These are phyloP conservation scores for Eimeria necatrix DNA, from an alignment of 169 alveolate species.

Conservation along the genomic window DNA sequence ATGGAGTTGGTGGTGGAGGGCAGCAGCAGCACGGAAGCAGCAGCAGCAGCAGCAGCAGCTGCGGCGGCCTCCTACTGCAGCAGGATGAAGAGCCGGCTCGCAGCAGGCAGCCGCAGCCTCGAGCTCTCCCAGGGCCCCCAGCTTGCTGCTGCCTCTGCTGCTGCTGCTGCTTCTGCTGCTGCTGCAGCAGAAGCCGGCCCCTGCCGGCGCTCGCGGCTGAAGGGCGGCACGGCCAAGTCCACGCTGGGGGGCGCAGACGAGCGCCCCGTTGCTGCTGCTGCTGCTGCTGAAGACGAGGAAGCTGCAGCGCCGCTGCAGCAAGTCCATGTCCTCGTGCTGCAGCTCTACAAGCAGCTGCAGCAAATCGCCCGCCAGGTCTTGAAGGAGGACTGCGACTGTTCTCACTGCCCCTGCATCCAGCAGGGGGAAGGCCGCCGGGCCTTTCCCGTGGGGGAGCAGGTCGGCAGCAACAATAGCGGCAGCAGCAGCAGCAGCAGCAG, in stretches of 20 bases:
- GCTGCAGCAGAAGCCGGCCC: neutral
- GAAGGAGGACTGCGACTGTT: slow-evolving; percentile 36
- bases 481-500: slow-evolving; percentile 14
- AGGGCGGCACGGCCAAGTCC: neutral
- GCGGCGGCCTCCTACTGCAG: slow-evolving; percentile 31
- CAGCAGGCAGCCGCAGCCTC: slow-evolving; percentile 37
- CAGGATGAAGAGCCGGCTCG: neutral
- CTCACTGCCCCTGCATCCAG: slow-evolving; percentile 12
- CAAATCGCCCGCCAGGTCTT: slow-evolving; percentile 12
- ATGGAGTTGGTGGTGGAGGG: slow-evolving; percentile 47
- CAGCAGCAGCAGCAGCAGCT: neutral
- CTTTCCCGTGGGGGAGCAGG: neutral
- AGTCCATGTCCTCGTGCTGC: slow-evolving; percentile 42
- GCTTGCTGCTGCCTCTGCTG: neutral
- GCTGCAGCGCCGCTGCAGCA: neutral
- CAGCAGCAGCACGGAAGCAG: slow-evolving; percentile 38
- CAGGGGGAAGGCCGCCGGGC: neutral
- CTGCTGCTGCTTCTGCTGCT: neutral
- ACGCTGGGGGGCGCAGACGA: slow-evolving; percentile 20
- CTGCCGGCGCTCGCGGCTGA: neutral
- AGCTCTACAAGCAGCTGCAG: slow-evolving; percentile 57
- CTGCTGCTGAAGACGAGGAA: neutral
- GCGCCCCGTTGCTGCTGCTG: slow-evolving; percentile 31
- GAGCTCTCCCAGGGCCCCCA: neutral
- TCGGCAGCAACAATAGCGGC: neutral